Evolutionary conservation across 129 eudicot species (phyloP), one percentile per base, ranked within the genome.

Genomic region (Scalesia atractyloides): DNA sequence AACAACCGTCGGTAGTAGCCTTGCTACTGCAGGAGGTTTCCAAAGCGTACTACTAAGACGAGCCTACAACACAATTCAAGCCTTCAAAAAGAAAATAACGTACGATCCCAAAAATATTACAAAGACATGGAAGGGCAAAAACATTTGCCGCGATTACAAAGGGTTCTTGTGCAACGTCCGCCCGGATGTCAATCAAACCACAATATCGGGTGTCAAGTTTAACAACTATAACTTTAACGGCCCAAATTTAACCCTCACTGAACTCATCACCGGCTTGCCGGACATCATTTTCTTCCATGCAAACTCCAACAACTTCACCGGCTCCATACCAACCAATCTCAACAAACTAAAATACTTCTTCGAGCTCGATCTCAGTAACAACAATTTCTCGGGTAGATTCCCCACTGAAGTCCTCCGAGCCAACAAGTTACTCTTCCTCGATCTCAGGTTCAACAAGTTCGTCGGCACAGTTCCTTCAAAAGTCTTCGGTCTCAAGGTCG

Each of bases 201-300:
- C 70, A 3, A 3, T 87, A 19, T 51, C 87, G 22, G 87, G 74
- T 2, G 64, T 84, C 26, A 71, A 80, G 9, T 85, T 87, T 71
- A 87, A 87, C 58, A 69, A 75, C 58, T 68, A 4, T 5, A 24
- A 43, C 10, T 52, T 88, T 0, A 0, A 5, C 10, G 90, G 88
- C 19, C 64, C 74, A 0, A 11, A 59, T 47, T 62, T 69, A 36
- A 64, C 73, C 80, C 44, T 79, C 4, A 4, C 69, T 5, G 82
- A 79, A 6, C 59, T 85, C 64, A 36, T 86, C 15, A 39, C 15
- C 30, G 36, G 70, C 3, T 63, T 87, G 4, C 71, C 75, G 0
- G 92, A 87, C 68, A n/a, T 87, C 16, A 79, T 80, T 0, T 24
- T 75, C 53, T 82, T 85, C 74, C 89, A 85, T 49, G 89, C 84